Base-by-base conservation (phyloP, 306 rosid species). In the Amphicarpaea edgeworthii region DNA sequence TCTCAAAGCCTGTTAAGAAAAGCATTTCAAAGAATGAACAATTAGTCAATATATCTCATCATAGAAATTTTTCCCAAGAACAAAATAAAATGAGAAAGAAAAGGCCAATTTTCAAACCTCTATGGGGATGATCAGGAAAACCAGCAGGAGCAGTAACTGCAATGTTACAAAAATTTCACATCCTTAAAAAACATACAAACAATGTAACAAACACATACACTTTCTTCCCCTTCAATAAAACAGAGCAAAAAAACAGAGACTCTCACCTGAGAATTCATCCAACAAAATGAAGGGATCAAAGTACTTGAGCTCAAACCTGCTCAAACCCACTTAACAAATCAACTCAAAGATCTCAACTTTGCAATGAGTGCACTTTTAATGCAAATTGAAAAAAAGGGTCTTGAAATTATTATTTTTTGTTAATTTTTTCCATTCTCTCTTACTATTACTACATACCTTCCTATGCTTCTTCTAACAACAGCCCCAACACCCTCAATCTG, bases 141-240 rank as follows among this genome's bases (percentile, higher is more conserved):
- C 99, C 99, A 86, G 97, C 93, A 37, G 99, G 99, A 83, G 97
- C 92, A 61, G 97, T 76, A 30, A 92, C 97, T 95, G 90, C 79
- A 83, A 77, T 20, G 74, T 64, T 45, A 1, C 34, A 64, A 65
- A 65, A 77, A 7, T 57, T 21, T 68, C 57, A 32, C 78, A 72
- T 42, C 65, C 26, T 80, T 34, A 81, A 42, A 47, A 50, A 38
- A 66, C 28, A 63, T 28, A 28, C 32, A 28, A 28, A 28, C 32
- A 28, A n/a, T n/a, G n/a, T n/a, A 28, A 3, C 8, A 26, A 20
- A 34, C 15, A 63, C 30, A 19, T 2, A 17, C 8, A 59, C 14
- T 0, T 34, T 38, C 32, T 34, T 38, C 32, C 50, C 17, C 30
- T 19, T 59, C 30, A 7, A 51, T 11, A 79, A 49, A 82, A 63